phyloP scores from a whole-genome alignment of 2,329 filamentous ascomycete genomes.

The Plenodomus biglobosus region DNA sequence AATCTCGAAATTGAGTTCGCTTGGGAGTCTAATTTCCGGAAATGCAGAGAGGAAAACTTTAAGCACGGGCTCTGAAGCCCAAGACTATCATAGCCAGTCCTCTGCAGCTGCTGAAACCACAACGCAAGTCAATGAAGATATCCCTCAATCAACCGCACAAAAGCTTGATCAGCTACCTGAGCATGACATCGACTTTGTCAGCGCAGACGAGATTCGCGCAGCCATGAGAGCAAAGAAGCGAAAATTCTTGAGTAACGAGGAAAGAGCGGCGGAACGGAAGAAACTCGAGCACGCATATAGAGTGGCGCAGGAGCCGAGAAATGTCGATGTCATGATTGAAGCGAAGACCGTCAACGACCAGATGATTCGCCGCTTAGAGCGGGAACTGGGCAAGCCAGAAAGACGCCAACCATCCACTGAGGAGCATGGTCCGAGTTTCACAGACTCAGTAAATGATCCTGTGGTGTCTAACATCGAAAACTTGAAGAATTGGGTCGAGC shows the following conservation, averaged over 20 bases:
- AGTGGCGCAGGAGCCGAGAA: constrained; percentile 9
- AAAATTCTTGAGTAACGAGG: constrained; percentile 11
- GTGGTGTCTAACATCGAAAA: constrained; percentile 32
- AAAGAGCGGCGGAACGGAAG: constrained; percentile 17
- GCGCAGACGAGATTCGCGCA: constrained; percentile 47
- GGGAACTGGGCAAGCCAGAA: constrained; percentile 19
- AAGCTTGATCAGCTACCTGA: constrained; percentile 39
- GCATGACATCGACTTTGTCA: constrained; percentile 48
- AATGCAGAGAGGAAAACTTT: not conserved
- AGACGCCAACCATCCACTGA: not conserved
- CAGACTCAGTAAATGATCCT: constrained; percentile 1
- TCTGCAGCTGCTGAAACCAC: not conserved
- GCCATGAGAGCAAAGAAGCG: constrained; percentile 41
- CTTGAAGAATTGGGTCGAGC: constrained; percentile 35
- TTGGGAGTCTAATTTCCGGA: not conserved
- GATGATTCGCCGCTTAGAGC: constrained; percentile 28
- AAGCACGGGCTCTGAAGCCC: not conserved
- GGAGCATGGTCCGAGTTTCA: not conserved
- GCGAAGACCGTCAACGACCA: constrained; percentile 34
- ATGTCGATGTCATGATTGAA: constrained; percentile 27
- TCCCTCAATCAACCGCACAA: constrained; percentile 13
- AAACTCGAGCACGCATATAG: constrained; percentile 34
- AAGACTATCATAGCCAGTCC: not conserved
- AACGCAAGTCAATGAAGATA: not conserved
- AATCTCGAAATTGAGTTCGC: too few relatives aligned